Conservation (phyloP, 2,329 filamentous ascomycete species). For the Diaporthe longicolla region DNA sequence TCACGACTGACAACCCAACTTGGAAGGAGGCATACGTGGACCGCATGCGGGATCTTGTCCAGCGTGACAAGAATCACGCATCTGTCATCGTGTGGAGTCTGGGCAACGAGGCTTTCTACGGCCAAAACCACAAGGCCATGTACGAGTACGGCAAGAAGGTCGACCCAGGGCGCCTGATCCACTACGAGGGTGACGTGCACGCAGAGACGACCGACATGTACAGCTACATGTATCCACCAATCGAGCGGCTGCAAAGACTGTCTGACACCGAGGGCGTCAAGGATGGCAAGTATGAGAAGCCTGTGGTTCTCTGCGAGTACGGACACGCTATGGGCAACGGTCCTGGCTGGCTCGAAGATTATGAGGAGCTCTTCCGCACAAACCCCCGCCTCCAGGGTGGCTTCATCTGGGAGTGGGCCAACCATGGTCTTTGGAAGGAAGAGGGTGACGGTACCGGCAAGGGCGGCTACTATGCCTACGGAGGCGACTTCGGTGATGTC, state of each 20-base stretch:
- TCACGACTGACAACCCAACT: conserved; percentile 71
- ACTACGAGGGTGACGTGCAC: conserved; percentile 76
- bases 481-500: conserved; percentile 73
- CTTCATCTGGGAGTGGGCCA: conserved; percentile 77
- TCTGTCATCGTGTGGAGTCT: conserved; percentile 82
- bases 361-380: conserved; percentile 73
- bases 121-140: conserved; percentile 77
- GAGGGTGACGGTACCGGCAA: conserved; percentile 52
- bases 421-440: conserved; percentile 69
- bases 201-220: conserved; percentile 75
- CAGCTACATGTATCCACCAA: conserved; percentile 75
- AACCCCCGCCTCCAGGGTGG: conserved; percentile 76
- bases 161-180: conserved; percentile 72
- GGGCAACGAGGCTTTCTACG: conserved; percentile 82
- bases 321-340: conserved; percentile 81
- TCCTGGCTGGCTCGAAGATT: conserved; percentile 78
- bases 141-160: conserved; percentile 70
- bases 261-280: conserved; percentile 58
- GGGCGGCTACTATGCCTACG: conserved; percentile 69
- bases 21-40: conserved; percentile 78
- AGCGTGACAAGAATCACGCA: conserved; percentile 79
- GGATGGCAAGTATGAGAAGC: conserved; percentile 66
- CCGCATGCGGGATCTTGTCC: conserved; percentile 73
- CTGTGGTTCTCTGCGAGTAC: conserved; percentile 72
- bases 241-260: conserved; percentile 65